Conservation (phyloP, 2,329 filamentous ascomycete genomes). For the Aspergillus sclerotialis region DNA sequence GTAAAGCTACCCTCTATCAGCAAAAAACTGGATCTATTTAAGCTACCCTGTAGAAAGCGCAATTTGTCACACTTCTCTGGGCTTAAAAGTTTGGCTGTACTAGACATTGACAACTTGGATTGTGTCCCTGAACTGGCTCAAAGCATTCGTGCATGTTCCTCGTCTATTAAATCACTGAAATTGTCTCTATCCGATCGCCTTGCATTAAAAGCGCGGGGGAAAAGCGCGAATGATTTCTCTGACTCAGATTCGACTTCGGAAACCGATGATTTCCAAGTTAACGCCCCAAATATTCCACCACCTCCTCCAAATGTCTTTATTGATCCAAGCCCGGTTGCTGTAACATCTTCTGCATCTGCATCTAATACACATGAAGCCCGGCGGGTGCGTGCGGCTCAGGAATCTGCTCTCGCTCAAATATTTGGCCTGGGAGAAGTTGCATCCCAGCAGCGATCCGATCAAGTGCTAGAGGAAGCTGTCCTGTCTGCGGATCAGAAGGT, state of each 20-base stretch:
- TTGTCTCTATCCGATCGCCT: conserved; percentile 53
- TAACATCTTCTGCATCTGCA: conserved; percentile 4
- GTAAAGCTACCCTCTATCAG: not conserved
- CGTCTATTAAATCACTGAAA: conserved; percentile 49
- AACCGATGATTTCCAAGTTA: conserved; percentile 34
- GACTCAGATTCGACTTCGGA: conserved; percentile 42
- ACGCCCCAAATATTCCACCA: not conserved
- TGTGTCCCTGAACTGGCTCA: conserved; percentile 49
- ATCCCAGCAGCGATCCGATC: conserved; percentile 6
- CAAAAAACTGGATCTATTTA: conserved; percentile 1
- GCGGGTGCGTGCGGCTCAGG: conserved; percentile 7
- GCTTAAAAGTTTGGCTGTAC: conserved; percentile 47
- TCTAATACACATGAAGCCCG: conserved; percentile 13
- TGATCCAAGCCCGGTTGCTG: not conserved
- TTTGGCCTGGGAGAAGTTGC: conserved; percentile 2
- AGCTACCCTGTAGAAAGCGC: conserved; percentile 6
- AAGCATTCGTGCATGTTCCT: conserved; percentile 50
- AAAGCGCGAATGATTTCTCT: conserved; percentile 36
- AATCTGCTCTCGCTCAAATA: not conserved
- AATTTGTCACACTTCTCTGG: conserved; percentile 50
- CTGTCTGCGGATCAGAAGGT: conserved; percentile 7
- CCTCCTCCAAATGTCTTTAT: conserved; percentile 5
- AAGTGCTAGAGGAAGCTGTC: conserved; percentile 9
- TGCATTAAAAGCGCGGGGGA: conserved; percentile 43
- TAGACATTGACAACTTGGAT: conserved; percentile 56